Evolutionary conservation across 176 grass and related monocot genomes (phyloP).

Genomic region (Olyra latifolia): DNA sequence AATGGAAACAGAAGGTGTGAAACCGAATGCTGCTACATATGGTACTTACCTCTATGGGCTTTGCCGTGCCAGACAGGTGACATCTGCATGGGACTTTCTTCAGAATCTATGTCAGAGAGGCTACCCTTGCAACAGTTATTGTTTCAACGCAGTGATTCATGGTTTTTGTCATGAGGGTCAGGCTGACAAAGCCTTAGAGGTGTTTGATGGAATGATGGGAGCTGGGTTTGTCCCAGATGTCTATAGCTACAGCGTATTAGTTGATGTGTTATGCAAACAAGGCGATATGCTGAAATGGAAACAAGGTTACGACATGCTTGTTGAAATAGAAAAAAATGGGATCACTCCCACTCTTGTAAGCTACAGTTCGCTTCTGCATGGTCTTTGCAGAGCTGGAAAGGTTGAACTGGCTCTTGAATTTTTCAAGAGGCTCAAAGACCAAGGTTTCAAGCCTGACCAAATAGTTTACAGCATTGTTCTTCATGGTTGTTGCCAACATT

Average conservation of each 20-base stretch:
- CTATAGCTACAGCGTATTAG: conserved; percentile 57
- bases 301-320: conserved; percentile 37
- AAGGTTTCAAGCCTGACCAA: conserved; percentile 41
- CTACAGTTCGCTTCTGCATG: conserved; percentile 60
- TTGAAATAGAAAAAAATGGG: conserved; percentile 60
- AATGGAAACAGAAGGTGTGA: conserved; percentile 47
- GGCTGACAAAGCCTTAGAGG: conserved; percentile 35
- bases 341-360: conserved; percentile 48
- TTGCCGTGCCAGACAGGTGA: conserved; percentile 39
- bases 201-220: conserved; percentile 56
- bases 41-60: conserved; percentile 63
- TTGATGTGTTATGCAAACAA: conserved; percentile 64
- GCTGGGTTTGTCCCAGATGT: conserved; percentile 44
- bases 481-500: conserved; percentile 55
- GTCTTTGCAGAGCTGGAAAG: conserved; percentile 60
- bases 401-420: conserved; percentile 36
- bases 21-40: conserved; percentile 59
- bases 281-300: conserved; percentile 29
- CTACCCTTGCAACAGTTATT: conserved; percentile 49
- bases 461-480: conserved; percentile 67
- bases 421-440: conserved; percentile 40
- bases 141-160: conserved; percentile 66
- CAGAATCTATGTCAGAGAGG: conserved; percentile 37
- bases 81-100: conserved; percentile 58
- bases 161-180: conserved; percentile 60